Conservation (phyloP, 441 rosid species). For the Bruguiera hainesii region DNA sequence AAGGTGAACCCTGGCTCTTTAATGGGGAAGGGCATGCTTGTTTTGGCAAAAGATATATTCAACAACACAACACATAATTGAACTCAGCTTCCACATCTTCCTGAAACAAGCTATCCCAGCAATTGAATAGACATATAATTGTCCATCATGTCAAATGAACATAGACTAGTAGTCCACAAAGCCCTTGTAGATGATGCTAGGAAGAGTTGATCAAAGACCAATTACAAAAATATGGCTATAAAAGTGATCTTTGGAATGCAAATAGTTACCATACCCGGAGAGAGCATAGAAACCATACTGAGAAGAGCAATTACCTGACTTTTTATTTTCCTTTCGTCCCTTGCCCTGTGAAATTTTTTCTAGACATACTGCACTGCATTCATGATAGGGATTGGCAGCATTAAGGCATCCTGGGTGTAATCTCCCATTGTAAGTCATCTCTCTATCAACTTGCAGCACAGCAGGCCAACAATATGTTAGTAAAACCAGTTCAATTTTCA, state of each 20-base stretch:
- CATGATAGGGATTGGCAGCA: conserved; percentile 74
- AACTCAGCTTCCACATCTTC: neutral
- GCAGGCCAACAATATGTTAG: conserved; percentile 8
- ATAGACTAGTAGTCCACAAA: too few relatives aligned
- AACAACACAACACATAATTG: neutral
- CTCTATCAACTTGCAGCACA: conserved; percentile 11
- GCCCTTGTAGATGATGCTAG: too few relatives aligned
- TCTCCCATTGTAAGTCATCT: conserved; percentile 38
- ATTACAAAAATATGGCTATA: neutral
- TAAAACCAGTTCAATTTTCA: conserved; percentile 1
- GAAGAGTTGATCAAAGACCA: neutral
- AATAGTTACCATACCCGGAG: neutral
- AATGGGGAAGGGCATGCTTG: neutral
- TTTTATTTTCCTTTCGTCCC: conserved; percentile 45
- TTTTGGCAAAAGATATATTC: neutral
- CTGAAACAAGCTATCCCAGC: neutral
- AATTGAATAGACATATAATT: neutral
- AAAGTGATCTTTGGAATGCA: neutral
- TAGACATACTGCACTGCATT: conserved; percentile 65
- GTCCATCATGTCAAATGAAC: too few relatives aligned
- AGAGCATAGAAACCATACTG: neutral
- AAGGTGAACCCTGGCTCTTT: neutral
- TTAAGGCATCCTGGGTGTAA: conserved; percentile 61
- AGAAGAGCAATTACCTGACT: conserved; percentile 40
- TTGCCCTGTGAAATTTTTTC: conserved; percentile 51